These are phyloP conservation scores for Basidioascus undulatus DNA, from an alignment of 768 basidiomycete species.

Conservation along the genomic window DNA sequence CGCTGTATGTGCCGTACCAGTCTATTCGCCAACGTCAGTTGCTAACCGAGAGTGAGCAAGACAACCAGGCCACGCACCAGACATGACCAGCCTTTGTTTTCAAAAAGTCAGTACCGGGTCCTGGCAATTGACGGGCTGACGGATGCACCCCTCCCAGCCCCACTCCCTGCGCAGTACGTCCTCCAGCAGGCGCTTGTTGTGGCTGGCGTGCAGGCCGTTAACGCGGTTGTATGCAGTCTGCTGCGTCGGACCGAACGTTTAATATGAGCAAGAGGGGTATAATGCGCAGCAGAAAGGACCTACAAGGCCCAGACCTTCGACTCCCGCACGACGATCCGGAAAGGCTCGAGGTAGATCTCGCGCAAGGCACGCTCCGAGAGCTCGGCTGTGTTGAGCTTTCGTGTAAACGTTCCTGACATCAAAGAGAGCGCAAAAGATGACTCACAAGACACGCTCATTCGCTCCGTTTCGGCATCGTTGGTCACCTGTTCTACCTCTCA, in stretches of 20 bases:
- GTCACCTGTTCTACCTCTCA: background rate
- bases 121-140: too few species aligned
- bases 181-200: slow-evolving; percentile 14
- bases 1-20: slow-evolving; percentile 14
- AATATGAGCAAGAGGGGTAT: too few species aligned
- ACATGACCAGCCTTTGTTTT: slow-evolving; percentile 19
- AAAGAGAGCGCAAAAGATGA: background rate
- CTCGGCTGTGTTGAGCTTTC: too few species aligned
- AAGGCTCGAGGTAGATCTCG: slow-evolving; percentile 20
- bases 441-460: slow-evolving; percentile 8
- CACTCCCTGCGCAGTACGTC: slow-evolving; percentile 17
- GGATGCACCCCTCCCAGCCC: slow-evolving; percentile 16
- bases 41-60: too few species aligned
- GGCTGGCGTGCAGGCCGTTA: slow-evolving; percentile 18
- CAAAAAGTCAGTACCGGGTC: too few species aligned
- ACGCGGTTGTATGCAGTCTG: slow-evolving; percentile 15
- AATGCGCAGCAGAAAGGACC: too few species aligned
- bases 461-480: slow-evolving; percentile 13
- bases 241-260: too few species aligned
- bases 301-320: too few species aligned
- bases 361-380: slow-evolving; percentile 16
- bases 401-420: slow-evolving; percentile 1
- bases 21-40: slow-evolving; percentile 1
- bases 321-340: slow-evolving; percentile 18
- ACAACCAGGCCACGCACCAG: too few species aligned